Conservation (phyloP, 257 asterid species). For the Salvia miltiorrhiza region DNA sequence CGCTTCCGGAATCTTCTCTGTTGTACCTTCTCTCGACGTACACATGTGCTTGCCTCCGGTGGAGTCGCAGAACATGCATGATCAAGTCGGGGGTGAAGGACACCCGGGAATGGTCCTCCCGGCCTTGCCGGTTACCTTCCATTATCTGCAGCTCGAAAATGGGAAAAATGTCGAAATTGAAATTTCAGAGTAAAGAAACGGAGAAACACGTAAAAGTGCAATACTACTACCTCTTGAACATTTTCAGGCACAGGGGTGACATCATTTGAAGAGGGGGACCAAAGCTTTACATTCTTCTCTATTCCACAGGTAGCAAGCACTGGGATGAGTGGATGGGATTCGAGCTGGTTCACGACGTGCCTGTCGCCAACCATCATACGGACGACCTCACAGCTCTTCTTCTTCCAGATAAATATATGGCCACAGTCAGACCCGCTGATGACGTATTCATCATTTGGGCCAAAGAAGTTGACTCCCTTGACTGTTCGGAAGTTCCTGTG, state of each 20-base stretch:
- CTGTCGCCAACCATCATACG: slow-evolving; percentile 68
- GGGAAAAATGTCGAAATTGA: neutral
- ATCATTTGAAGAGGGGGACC: slow-evolving; percentile 64
- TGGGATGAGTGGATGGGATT: slow-evolving; percentile 59
- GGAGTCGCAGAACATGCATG: slow-evolving; percentile 72
- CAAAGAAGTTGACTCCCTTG: slow-evolving; percentile 78
- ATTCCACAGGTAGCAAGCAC: slow-evolving; percentile 75
- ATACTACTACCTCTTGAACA: slow-evolving; percentile 36
- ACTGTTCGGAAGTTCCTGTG: slow-evolving; percentile 65
- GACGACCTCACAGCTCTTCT: slow-evolving; percentile 55
- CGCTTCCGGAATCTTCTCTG: slow-evolving; percentile 30
- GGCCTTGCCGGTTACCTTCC: slow-evolving; percentile 59
- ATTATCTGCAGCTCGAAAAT: slow-evolving; percentile 37
- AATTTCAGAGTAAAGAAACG: neutral
- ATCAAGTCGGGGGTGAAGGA: slow-evolving; percentile 68
- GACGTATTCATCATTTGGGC: slow-evolving; percentile 65
- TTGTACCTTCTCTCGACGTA: slow-evolving; percentile 43
- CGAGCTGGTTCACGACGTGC: slow-evolving; percentile 62
- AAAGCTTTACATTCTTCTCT: slow-evolving; percentile 60
- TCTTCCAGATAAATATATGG: slow-evolving; percentile 72
- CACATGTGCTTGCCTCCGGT: slow-evolving; percentile 67
- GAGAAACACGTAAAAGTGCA: neutral
- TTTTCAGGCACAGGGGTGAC: slow-evolving; percentile 55
- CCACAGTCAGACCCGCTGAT: slow-evolving; percentile 86
- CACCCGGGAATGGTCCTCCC: slow-evolving; percentile 56